Base-by-base conservation (phyloP, 176 grass and related monocot genomes). In the Eleusine indica region DNA sequence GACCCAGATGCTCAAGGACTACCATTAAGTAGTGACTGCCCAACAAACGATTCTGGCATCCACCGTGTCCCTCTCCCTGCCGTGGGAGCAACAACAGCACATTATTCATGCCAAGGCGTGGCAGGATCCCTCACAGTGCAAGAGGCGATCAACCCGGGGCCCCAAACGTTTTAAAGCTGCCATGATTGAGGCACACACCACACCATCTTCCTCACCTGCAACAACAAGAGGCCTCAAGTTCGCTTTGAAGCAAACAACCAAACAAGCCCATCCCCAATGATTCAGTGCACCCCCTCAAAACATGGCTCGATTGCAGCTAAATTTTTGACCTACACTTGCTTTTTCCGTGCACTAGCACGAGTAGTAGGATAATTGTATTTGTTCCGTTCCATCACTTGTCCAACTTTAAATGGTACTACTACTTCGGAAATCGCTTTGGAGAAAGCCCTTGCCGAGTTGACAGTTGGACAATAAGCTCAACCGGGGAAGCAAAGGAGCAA, bases 241-340 rank as follows among this genome's bases (percentile, higher is more conserved):
- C 3, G 41, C 76, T 86, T 86, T 75, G 77, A 81, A 87, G 85
- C 56, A 49, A 63, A 7, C 21, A 11, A 64, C 61, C 35, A 3
- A 14, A n/a, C 58, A 46, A 16, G 16, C 32, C 18, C 56, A 4
- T 5, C 75, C 46, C 61, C 85, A 87, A 87, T 87, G 85, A 87
- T 87, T 82, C 78, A 76, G 78, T 75, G 77, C 77, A 75, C 85
- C 76, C 64, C 60, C 73, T 61, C 63, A 75, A 87, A 75, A 87
- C 58, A 65, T 18, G 77, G 84, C 62, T 65, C 25, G 9, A 30
- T 63, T 10, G 9, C 42, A 65, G 15, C 65, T 67, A 52, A n/a
- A 49, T 75, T 66, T 49, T 78, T 56, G 58, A 61, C 21, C 32
- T 35, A 28, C 17, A 17, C 8, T 80, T 22, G n/a, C 54, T 16